Evolutionary conservation across 73 alveolate species (phyloP).

Genomic region (Tetrahymena malaccensis): DNA sequence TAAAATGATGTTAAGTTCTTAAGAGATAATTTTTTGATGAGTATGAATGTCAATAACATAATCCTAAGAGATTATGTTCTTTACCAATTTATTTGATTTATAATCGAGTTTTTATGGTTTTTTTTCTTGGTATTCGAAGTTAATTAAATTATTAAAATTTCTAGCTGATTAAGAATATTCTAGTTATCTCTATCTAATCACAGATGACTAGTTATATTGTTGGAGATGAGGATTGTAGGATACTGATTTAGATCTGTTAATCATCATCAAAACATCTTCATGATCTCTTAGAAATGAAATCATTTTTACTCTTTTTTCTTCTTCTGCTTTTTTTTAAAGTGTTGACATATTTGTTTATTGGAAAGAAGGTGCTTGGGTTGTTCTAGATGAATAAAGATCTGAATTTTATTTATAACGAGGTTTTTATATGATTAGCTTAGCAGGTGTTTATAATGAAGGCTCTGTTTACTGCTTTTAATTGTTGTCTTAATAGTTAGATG

Average conservation of each 20-base stretch:
- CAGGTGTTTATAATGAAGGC: not conserved
- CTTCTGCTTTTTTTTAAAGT: not conserved
- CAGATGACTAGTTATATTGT: not conserved
- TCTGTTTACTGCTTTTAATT: not conserved
- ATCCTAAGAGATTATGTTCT: not conserved
- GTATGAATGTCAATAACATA: not conserved
- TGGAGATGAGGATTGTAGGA: not conserved
- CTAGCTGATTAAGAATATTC: not conserved
- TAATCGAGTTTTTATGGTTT: not conserved
- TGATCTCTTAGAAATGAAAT: not conserved
- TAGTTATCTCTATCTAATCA: not conserved
- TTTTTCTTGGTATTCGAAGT: not conserved
- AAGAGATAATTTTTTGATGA: not conserved
- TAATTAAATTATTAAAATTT: not conserved
- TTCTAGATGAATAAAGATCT: not conserved
- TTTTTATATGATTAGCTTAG: not conserved
- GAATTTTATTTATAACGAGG: not conserved
- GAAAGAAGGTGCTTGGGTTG: not conserved
- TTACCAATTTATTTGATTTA: not conserved
- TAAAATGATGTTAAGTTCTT: not conserved
- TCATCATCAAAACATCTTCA: not conserved
- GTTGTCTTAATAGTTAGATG: not conserved
- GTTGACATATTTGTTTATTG: not conserved
- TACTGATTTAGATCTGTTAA: not conserved
- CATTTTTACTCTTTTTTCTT: not conserved